Conservation (phyloP, 1,284 basidiomycete genomes). For the Amylostereum chailletii region DNA sequence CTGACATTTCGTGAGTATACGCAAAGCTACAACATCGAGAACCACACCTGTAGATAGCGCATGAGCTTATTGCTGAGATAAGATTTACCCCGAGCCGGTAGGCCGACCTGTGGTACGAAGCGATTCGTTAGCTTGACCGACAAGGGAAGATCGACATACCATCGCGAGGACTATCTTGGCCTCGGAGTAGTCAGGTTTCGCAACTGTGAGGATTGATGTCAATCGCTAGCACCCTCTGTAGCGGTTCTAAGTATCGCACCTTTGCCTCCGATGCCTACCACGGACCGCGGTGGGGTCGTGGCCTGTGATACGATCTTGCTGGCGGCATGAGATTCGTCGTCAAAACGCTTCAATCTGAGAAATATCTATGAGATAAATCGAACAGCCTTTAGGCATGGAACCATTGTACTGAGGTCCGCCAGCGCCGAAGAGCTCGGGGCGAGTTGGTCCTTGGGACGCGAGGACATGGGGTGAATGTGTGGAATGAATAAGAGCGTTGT, state of each 20-base stretch:
- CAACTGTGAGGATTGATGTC: slow-evolving; percentile 40
- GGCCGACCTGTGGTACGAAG: slow-evolving; percentile 45
- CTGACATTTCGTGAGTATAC: slow-evolving; percentile 29
- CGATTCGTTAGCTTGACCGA: slow-evolving; percentile 20
- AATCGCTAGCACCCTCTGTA: background rate
- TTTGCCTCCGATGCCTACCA: slow-evolving; percentile 77
- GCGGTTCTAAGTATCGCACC: slow-evolving; percentile 26
- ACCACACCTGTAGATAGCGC: slow-evolving; percentile 63
- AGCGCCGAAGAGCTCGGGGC: background rate
- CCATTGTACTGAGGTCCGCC: background rate
- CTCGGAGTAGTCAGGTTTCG: slow-evolving; percentile 96
- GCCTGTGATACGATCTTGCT: slow-evolving; percentile 62
- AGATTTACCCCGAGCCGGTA: slow-evolving; percentile 80
- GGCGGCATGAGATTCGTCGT: slow-evolving; percentile 57
- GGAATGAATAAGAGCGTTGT: background rate
- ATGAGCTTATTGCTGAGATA: slow-evolving; percentile 81
- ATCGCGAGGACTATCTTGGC: slow-evolving; percentile 98
- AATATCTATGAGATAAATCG: background rate
- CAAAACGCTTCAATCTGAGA: slow-evolving; percentile 63
- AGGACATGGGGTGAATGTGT: background rate
- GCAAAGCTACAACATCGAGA: background rate
- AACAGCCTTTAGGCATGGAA: background rate
- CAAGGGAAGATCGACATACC: slow-evolving; percentile 43
- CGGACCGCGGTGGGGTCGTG: slow-evolving; percentile 66
- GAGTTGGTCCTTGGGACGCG: background rate